Conservation (phyloP, 1,139 yeast genomes). For the Candida sp. region DNA sequence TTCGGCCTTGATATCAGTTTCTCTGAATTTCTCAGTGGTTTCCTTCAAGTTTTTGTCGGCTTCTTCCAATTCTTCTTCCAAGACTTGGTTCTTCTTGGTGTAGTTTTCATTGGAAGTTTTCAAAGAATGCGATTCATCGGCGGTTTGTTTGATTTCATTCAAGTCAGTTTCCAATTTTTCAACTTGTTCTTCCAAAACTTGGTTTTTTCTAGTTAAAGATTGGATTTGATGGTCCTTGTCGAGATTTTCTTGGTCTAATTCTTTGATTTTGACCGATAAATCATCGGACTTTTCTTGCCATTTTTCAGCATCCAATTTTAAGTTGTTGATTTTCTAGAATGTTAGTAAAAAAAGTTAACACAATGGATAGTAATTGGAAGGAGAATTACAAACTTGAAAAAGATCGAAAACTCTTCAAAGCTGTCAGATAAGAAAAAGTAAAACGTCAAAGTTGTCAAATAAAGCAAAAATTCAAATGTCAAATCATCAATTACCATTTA, state of each 20-base stretch:
- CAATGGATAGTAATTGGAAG: too few species aligned
- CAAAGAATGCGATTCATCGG: slow-evolving; percentile 89
- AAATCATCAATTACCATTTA: too few species aligned
- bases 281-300: slow-evolving; percentile 98
- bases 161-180: slow-evolving; percentile 84
- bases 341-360: slow-evolving; percentile 13
- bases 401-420: too few species aligned
- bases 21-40: slow-evolving; percentile 92
- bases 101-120: slow-evolving; percentile 88
- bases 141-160: slow-evolving; percentile 79
- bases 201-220: slow-evolving; percentile 89
- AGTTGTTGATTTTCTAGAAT: slow-evolving; percentile 75
- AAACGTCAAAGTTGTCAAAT: too few species aligned
- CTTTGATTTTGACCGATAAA: slow-evolving; percentile 74
- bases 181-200: slow-evolving; percentile 84
- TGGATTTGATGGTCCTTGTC: slow-evolving; percentile 96
- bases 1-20: slow-evolving; percentile 95
- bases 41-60: slow-evolving; percentile 91
- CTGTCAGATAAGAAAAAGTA: too few species aligned
- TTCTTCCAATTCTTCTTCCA: slow-evolving; percentile 93
- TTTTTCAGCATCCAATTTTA: slow-evolving; percentile 92
- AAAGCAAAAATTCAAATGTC: too few species aligned
- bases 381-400: too few species aligned
- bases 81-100: slow-evolving; percentile 86
- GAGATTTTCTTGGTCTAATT: slow-evolving; percentile 84